Evolutionary conservation across 2,329 filamentous ascomycete species (phyloP).

Genomic region (Sphaerulina vaccinii): DNA sequence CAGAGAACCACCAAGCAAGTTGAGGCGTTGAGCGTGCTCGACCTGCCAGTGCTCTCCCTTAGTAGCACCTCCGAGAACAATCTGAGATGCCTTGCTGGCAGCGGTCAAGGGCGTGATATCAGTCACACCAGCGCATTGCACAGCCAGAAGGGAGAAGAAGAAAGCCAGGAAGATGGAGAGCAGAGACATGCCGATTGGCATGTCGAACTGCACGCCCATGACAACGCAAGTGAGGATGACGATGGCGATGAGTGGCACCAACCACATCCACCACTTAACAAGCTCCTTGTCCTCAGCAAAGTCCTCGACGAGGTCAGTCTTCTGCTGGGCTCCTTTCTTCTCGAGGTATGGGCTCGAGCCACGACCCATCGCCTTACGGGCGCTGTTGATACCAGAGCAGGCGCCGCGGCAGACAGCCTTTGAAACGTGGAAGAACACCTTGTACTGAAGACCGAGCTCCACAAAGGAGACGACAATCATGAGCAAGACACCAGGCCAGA

Average conservation of each 20-base stretch:
- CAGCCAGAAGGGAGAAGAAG: conserved; percentile 61
- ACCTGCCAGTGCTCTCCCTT: conserved; percentile 52
- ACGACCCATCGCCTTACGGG: conserved; percentile 44
- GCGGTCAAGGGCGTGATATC: conserved; percentile 65
- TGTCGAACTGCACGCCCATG: conserved; percentile 55
- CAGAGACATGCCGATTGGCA: conserved; percentile 57
- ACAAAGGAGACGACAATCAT: conserved; percentile 55
- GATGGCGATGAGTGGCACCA: conserved; percentile 46
- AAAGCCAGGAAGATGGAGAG: conserved; percentile 58
- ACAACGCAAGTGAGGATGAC: conserved; percentile 52
- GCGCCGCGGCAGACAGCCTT: conserved; percentile 51
- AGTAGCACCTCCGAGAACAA: conserved; percentile 66
- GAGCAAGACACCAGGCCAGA: conserved; percentile 53
- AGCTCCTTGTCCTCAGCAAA: conserved; percentile 49
- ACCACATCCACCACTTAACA: conserved; percentile 57
- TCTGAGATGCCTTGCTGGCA: conserved; percentile 66
- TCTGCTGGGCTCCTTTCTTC: conserved; percentile 40
- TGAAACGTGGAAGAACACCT: conserved; percentile 48
- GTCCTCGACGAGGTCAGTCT: conserved; percentile 51
- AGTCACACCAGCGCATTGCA: conserved; percentile 55
- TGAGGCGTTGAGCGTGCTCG: conserved; percentile 60
- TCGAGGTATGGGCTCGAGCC: conserved; percentile 44
- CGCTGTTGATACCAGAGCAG: conserved; percentile 45
- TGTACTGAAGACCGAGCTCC: conserved; percentile 34
- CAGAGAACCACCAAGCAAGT: conserved; percentile 61